Base-by-base conservation (phyloP, 345 rosid genomes). In the Populus deltoides region DNA sequence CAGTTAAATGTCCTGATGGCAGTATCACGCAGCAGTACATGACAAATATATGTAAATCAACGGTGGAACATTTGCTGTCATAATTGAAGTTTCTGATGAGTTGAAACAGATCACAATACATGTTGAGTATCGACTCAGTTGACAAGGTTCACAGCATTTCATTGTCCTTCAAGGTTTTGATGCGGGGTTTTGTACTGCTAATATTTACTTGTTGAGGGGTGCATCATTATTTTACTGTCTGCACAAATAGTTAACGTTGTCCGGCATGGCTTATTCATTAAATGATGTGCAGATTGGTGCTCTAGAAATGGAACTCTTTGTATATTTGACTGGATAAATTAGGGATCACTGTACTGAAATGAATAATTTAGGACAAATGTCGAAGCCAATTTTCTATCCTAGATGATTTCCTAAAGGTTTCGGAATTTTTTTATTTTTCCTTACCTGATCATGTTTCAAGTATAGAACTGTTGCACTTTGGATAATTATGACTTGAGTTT, bases 71-170 rank as follows among this genome's bases (percentile, higher is more conserved):
- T 43, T 79, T 72, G 39, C 41, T 76, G 45, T 53, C 62, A 51
- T 38, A 69, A 62, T 59, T 61, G 78, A 82, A 74, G 66, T 63
- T 77, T 35, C 70, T 76, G 71, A 57, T 69, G 41, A 39, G 82
- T 35, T 62, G 71, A 80, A 45, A 43, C 53, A 31, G 66, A 63
- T 45, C 12, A 8, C 27, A 38, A 47, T 36, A 35, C 75, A 66
- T 65, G 49, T 75, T 27, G 69, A 53, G 38, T 8, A 77, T 39
- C 73, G 69, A 43, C 75, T 73, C 74, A 76, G 76, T 53, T 61
- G 63, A 51, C 59, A 72, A 62, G 74, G 83, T 75, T 66, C 76
- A 67, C 73, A 62, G 55, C 65, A 66, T 75, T n/a, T 36, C 25
- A 61, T 69, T 79, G 61, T 43, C 31, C 43, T 74, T 63, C 5